Percentiles rank a stretch among this genome's conserved stretches.
These are phyloP conservation scores for Aphanomyces stellatus DNA, from an alignment of 352 stramenopile species.

Conservation along the genomic window DNA sequence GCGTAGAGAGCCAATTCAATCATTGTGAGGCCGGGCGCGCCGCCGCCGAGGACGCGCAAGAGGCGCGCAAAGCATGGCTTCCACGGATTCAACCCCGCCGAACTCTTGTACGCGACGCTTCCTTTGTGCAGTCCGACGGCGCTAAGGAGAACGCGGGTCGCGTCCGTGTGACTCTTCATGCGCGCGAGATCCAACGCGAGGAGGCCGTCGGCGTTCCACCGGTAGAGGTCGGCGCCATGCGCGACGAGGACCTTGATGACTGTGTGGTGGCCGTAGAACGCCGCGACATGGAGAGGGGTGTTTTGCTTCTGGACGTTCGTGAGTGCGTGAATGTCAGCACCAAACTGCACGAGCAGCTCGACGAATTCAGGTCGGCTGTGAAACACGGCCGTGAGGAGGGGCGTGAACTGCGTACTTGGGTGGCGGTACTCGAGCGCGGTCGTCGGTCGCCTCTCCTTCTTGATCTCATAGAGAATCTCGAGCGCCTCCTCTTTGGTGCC, in stretches of 20 bases:
- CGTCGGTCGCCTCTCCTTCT: background rate
- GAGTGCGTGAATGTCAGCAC: constrained; percentile 1
- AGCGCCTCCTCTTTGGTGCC: background rate
- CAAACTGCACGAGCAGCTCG: background rate
- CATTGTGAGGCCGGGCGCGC: background rate
- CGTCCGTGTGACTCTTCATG: background rate
- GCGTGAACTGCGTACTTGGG: background rate
- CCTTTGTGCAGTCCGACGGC: constrained; percentile 3
- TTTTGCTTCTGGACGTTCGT: constrained; percentile 11
- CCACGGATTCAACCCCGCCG: background rate
- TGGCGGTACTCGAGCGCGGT: constrained; percentile 6
- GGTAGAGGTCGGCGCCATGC: constrained; percentile 12
- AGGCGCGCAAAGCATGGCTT: constrained; percentile 7
- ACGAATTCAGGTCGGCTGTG: background rate
- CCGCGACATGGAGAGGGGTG: constrained; percentile 13
- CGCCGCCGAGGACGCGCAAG: background rate
- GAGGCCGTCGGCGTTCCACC: constrained; percentile 2
- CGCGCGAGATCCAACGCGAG: constrained; percentile 10
- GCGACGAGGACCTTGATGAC: background rate
- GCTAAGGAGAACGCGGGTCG: background rate
- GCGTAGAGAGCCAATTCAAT: constrained; percentile 12
- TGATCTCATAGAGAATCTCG: background rate
- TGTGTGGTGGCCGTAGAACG: constrained; percentile 1
- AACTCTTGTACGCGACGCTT: background rate
- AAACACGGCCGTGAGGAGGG: background rate